Conservation (phyloP, 176 grass and related monocot species). For the Aegilops speltoides region DNA sequence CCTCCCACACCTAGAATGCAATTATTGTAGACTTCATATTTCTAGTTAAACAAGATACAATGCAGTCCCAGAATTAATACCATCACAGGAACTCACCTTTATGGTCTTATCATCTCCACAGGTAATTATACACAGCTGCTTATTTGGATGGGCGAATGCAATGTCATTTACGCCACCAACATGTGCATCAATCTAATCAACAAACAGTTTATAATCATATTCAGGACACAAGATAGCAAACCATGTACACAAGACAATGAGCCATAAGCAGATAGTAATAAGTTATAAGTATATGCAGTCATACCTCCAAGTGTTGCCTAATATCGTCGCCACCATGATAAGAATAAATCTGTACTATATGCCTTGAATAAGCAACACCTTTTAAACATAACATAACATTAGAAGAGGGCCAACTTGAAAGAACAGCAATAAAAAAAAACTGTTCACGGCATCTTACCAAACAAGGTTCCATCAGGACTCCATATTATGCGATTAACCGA, state of each 20-base stretch:
- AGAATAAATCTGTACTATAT: conserved; percentile 98
- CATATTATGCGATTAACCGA: conserved; percentile 97
- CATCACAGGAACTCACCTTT: conserved; percentile 50
- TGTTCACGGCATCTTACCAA: conserved; percentile 56
- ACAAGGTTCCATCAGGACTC: conserved; percentile 92
- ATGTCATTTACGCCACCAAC: conserved; percentile 97
- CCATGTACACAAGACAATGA: conserved; percentile 25
- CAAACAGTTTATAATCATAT: conserved; percentile 34
- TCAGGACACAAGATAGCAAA: conserved; percentile 4
- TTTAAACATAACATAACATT: conserved; percentile 18
- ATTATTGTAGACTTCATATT: conserved; percentile 31
- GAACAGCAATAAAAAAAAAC: neutral
- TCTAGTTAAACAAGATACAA: conserved; percentile 1
- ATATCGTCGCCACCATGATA: conserved; percentile 83
- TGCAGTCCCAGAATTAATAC: neutral
- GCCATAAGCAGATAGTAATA: conserved; percentile 16
- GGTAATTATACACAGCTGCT: conserved; percentile 93
- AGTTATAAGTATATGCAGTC: conserved; percentile 4
- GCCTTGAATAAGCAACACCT: conserved; percentile 99
- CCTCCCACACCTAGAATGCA: conserved; percentile 86
- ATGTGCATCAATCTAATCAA: conserved; percentile 95
- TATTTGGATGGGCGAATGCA: conserved; percentile 97
- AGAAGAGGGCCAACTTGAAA: conserved; percentile 22
- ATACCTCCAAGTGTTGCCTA: conserved; percentile 95
- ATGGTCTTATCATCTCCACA: conserved; percentile 99